Base-by-base conservation (phyloP, 352 stramenopile genomes). In the Phytophthora citricola region DNA sequence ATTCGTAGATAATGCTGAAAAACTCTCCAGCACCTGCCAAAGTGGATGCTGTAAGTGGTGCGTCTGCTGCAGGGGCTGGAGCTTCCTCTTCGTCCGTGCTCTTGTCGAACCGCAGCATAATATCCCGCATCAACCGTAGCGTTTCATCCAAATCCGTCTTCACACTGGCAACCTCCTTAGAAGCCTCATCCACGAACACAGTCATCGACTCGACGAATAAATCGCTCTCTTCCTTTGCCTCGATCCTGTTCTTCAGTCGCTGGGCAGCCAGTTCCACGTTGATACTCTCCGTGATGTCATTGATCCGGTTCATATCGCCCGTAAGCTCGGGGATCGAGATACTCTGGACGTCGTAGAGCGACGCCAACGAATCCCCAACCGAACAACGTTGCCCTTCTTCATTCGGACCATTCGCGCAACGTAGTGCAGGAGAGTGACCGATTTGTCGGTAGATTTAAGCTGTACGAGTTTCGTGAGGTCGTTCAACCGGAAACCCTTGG, bases 261-360 rank as follows among this genome's bases (percentile, higher is more conserved):
- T 92, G 82, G 0, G 85, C 85, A 36, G 73, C 80, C 27, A 93
- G 47, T 41, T 93, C 85, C 6, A 74, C 85, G 10, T 78, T 78
- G 11, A 93, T 76, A 44, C 71, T 85, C 31, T 92, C 83, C 0
- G 78, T 78, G 27, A 90, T 70, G 31, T 93, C 85, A 1, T 59
- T 77, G 38, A 93, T 73, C 49, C 82, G 77, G 53, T 60, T 65
- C 85, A 93, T 92, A 38, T 93, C 85, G 1, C 71, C 78, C 5
- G 83, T 82, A n/a, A 93, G 60, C 57, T 93, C 85, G 0, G 82
- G 73, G 22, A 93, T 93, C 1, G 83, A 71, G 17, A 93, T 90
- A 53, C 82, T 93, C 49, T 93, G 85, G 5, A 93, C 82, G 8
- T 90, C 81, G 34, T 92, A 92, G 9, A 93, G 60, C 9, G 82